Percentiles rank a stretch among this genome's conserved stretches.
phyloP scores from a whole-genome alignment of 2,329 filamentous ascomycete genomes.

The Dendrostoma leiphaemia region DNA sequence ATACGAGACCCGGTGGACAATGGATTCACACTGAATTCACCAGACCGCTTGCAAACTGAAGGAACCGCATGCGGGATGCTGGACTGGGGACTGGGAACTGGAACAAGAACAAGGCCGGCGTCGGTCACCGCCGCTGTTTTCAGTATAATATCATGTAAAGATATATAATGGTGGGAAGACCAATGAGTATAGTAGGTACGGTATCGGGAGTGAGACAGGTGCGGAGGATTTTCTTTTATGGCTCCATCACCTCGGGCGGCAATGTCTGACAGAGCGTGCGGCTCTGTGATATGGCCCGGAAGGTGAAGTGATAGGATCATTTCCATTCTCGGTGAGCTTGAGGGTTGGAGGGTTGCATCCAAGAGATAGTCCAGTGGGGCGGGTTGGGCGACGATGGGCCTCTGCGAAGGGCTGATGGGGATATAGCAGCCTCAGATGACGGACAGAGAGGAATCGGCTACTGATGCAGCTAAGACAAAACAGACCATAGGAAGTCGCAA shows the following conservation, averaged over 20 bases:
- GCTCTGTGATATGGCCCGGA: neutral
- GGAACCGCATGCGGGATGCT: neutral
- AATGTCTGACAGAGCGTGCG: constrained; percentile 1
- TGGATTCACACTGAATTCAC: neutral
- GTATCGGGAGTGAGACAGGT: neutral
- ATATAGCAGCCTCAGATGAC: neutral
- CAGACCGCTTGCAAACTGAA: neutral
- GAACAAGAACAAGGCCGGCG: neutral
- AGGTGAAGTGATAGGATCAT: neutral
- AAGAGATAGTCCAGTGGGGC: neutral
- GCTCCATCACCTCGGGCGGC: constrained; percentile 4
- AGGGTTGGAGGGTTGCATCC: constrained; percentile 2
- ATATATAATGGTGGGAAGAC: constrained; percentile 2
- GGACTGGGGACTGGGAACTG: too few relatives aligned
- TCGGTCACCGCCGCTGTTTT: neutral
- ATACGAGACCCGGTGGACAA: neutral
- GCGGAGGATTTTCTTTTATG: constrained; percentile 1
- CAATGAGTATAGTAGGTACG: neutral
- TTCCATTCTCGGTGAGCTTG: constrained; percentile 4
- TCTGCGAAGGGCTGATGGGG: neutral
- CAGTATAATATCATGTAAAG: neutral
- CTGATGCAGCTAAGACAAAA: neutral
- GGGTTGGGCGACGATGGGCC: neutral
- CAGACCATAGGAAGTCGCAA: too few relatives aligned
- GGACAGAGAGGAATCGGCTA: neutral